Base-by-base conservation (phyloP, 2,329 filamentous ascomycete species). In the Fusarium solani-melongenae region DNA sequence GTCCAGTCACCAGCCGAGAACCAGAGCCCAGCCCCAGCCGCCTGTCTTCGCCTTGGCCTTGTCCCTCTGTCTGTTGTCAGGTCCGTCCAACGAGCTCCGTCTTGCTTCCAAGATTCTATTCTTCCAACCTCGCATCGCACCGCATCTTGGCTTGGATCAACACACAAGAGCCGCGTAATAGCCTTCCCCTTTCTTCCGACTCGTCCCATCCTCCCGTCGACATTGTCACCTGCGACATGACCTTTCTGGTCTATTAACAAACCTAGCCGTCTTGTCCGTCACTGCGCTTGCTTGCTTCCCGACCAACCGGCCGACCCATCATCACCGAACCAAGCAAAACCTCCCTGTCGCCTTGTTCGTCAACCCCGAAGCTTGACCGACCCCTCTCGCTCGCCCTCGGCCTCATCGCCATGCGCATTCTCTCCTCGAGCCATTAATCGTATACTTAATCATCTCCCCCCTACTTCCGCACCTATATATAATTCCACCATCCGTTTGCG, bases 331-430 rank as follows among this genome's bases (percentile, higher is more conserved):
- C 44, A 62, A 64, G 61, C 20, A 39, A 44, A 63, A 53, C 58
- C 71, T 72, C 61, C 62, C 62, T 51, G 49, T 61, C 33, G 51
- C 44, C 63, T 68, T 65, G 36, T 20, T 34, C 44, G 56, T 51
- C 69, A 44, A 27, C 71, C 68, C 64, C 64, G 61, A 74, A 63
- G 31, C 71, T 74, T 66, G 71, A 74, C 65, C 65, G 65, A 70
- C 71, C 71, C 71, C 71, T 74, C 71, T 72, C 53, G 27, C 62
- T 63, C 71, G 34, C 56, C 46, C 27, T 53, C 27, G 27, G 24
- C 46, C 41, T 65, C 38, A 53, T 60, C 59, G 55, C 27, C 66
- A 74, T 74, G 72, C 63, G 69, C 72, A 73, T 55, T 62, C 38
- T 55, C 36, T 66, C 24, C 36, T 64, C 65, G 68, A 67, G 61